phyloP scores from a whole-genome alignment of 306 rosid species.

The Cicer chorassanicum region DNA sequence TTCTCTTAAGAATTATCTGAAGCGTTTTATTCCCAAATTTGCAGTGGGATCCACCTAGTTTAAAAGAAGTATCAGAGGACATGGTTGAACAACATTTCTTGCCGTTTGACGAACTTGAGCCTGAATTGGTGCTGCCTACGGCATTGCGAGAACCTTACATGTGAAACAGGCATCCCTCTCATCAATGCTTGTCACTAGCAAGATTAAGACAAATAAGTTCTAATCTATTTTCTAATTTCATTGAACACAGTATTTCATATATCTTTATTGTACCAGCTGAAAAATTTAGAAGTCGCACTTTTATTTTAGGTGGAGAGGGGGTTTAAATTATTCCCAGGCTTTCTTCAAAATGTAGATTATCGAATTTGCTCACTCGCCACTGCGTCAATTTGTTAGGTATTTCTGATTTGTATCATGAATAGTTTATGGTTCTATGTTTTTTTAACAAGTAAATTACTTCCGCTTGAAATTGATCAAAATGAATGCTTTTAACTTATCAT shows the following conservation, averaged over 20 bases:
- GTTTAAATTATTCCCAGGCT: constrained; percentile 9
- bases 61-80: constrained; percentile 75
- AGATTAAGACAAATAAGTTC: constrained; percentile 39
- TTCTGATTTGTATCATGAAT: constrained; percentile 9
- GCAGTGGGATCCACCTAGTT: constrained; percentile 89
- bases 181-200: constrained; percentile 37
- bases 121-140: constrained; percentile 78
- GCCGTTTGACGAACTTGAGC: constrained; percentile 59
- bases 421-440: neutral
- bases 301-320: constrained; percentile 1
- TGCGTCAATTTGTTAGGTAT: neutral
- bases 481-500: constrained; percentile 9
- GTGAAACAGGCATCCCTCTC: constrained; percentile 43
- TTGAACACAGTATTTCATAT: neutral
- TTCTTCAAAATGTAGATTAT: constrained; percentile 35
- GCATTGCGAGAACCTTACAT: constrained; percentile 78
- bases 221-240: constrained; percentile 9
- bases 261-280: constrained; percentile 41
- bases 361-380: constrained; percentile 6
- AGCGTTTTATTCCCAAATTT: constrained; percentile 42
- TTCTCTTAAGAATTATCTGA: neutral
- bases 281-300: constrained; percentile 28
- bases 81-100: constrained; percentile 80
- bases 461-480: constrained; percentile 11
- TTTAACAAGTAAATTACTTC: neutral